Evolutionary conservation across 441 rosid species (phyloP), one percentile per base, ranked within the genome.

Genomic region (Jatropha multifida): DNA sequence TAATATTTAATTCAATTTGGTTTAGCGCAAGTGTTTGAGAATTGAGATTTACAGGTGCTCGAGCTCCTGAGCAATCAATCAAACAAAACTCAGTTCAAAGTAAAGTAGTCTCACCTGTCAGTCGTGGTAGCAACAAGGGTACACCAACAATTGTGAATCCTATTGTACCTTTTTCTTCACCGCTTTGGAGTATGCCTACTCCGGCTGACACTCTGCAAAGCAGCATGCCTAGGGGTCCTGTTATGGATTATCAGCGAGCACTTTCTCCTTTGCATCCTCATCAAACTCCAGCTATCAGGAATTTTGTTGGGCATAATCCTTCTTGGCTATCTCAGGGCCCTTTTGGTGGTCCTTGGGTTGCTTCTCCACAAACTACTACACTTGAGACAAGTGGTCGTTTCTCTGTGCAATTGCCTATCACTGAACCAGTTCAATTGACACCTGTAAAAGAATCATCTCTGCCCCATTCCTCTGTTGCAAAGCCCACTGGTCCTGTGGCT

Each of bases 281-380:
- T 69, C 98, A 90, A 81, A 80, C 90, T 81, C 84, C 97, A 75
- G 84, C 88, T 68, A 44, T 83, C 44, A 82, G 88, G 71, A 96
- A 84, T 79, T 86, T 86, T 79, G 92, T 85, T 73, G 97, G 91
- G 75, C 94, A 87, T 79, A 87, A 72, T 76, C 67, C 84, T 77
- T 69, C 92, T 78, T 94, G 98, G 98, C 82, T 92, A 78, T 84
- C 97, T 42, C 98, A 91, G 76, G 77, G 90, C 69, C 89, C 92
- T 76, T 90, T 85, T 83, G 89, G 84, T 72, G 84, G 81, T 61
- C 85, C 92, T 41, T 93, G 99, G 99, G 85, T 81, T 79, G 84
- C 88, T 74, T 80, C 96, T 83, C 87, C 94, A 38, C 97, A 87
- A 68, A 82, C 90, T 76, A 77, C 94, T 79, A 79, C 87, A 20